Percentiles rank a stretch among this genome's conserved stretches.
Evolutionary conservation across 108 stramenopile genomes (phyloP).

Genomic region (Phaeodactylum tricornutum): DNA sequence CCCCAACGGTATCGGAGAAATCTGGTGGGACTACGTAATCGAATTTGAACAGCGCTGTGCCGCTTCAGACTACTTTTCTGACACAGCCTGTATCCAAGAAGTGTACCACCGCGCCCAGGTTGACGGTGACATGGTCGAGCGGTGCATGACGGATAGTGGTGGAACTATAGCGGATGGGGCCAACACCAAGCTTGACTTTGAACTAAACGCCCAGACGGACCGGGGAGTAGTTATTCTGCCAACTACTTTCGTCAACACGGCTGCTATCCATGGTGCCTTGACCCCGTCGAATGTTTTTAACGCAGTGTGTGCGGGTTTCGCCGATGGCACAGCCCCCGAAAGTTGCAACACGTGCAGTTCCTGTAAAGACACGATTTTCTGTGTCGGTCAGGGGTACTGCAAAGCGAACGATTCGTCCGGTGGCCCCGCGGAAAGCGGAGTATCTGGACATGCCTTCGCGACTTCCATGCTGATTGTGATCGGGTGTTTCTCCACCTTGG

Average conservation of each 20-base stretch:
- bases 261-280: slow-evolving; percentile 72
- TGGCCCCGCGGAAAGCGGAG: slow-evolving; percentile 4
- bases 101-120: slow-evolving; percentile 64
- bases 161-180: slow-evolving; percentile 40
- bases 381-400: slow-evolving; percentile 39
- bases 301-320: slow-evolving; percentile 65
- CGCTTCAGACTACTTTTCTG: slow-evolving; percentile 37
- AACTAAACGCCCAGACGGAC: slow-evolving; percentile 46
- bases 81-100: slow-evolving; percentile 68
- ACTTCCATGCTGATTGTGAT: slow-evolving; percentile 30
- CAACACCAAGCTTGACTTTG: slow-evolving; percentile 66
- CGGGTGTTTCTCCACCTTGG: slow-evolving; percentile 34
- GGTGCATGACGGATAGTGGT: slow-evolving; percentile 83
- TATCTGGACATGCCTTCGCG: slow-evolving; percentile 17
- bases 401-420: neutral
- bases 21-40: slow-evolving; percentile 86
- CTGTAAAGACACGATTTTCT: slow-evolving; percentile 25
- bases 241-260: slow-evolving; percentile 77
- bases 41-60: slow-evolving; percentile 62
- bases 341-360: slow-evolving; percentile 48
- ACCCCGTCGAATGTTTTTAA: slow-evolving; percentile 55
- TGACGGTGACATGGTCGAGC: slow-evolving; percentile 42
- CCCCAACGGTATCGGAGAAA: slow-evolving; percentile 52
- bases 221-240: slow-evolving; percentile 72
- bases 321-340: slow-evolving; percentile 58